Conservation (phyloP, 768 basidiomycete genomes). For the Pleurotus salmoneostramineus region DNA sequence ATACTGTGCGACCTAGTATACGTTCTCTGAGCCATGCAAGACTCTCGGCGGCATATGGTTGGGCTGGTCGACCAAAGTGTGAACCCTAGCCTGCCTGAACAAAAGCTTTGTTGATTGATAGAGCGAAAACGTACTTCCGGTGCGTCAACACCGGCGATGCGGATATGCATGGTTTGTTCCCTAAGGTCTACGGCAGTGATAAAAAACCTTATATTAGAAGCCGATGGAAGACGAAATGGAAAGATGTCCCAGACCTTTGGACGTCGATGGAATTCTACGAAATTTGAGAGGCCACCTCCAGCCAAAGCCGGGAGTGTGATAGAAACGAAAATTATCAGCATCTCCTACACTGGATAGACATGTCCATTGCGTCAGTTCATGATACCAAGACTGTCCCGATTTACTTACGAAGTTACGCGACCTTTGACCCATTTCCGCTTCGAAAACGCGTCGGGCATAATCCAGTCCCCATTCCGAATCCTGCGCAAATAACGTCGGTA, state of each 20-base stretch:
- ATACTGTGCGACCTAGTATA: conserved; percentile 56
- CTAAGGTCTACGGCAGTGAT: conserved; percentile 51
- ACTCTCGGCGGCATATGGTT: conserved; percentile 73
- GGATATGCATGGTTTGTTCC: conserved; percentile 80
- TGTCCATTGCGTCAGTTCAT: neutral
- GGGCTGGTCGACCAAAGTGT: conserved; percentile 81
- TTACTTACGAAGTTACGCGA: conserved; percentile 68
- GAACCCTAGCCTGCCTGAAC: conserved; percentile 41
- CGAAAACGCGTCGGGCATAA: conserved; percentile 59
- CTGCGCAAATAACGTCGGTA: conserved; percentile 55
- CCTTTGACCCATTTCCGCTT: conserved; percentile 72
- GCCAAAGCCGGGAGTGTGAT: conserved; percentile 78
- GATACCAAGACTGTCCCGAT: neutral
- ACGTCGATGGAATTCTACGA: conserved; percentile 52
- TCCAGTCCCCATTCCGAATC: conserved; percentile 62
- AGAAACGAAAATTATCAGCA: conserved; percentile 84
- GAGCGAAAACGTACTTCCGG: conserved; percentile 63
- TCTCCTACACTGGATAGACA: conserved; percentile 63
- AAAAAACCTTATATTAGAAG: neutral
- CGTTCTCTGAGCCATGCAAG: conserved; percentile 62
- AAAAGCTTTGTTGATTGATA: neutral
- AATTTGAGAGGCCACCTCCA: conserved; percentile 74
- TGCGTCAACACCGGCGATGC: conserved; percentile 89
- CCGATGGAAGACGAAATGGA: neutral
- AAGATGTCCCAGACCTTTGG: conserved; percentile 44